phyloP scores from a whole-genome alignment of 352 stramenopile species.

The Phytophthora palmivora region DNA sequence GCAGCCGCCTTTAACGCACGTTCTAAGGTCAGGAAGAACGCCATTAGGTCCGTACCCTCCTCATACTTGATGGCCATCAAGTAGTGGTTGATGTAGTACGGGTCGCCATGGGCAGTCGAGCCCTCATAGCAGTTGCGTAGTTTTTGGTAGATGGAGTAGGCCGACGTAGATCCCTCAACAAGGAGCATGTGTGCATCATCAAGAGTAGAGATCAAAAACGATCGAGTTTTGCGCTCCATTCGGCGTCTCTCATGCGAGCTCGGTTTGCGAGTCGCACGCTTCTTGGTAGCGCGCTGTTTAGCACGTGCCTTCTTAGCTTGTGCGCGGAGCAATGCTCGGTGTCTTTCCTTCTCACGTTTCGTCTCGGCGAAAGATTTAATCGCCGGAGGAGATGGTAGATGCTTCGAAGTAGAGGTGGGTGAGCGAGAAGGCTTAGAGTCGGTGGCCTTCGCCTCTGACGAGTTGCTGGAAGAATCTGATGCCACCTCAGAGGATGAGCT shows the following conservation, averaged over 20 bases:
- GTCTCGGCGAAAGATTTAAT: constrained; percentile 5
- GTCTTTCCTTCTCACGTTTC: constrained; percentile 7
- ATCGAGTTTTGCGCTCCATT: constrained; percentile 8
- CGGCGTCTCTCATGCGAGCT: too few relatives aligned
- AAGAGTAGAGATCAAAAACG: constrained; percentile 21
- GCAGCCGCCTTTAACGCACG: constrained; percentile 1
- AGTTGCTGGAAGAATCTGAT: too few relatives aligned
- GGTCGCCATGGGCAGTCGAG: constrained; percentile 14
- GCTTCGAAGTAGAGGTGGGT: neutral
- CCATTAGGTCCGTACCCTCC: constrained; percentile 21
- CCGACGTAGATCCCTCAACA: too few relatives aligned
- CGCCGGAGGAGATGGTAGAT: neutral
- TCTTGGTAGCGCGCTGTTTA: too few relatives aligned
- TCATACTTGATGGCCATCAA: constrained; percentile 31
- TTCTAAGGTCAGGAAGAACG: constrained; percentile 23
- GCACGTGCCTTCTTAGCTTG: too few relatives aligned
- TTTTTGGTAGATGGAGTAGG: constrained; percentile 25
- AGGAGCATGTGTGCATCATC: constrained; percentile 16
- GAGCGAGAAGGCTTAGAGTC: too few relatives aligned
- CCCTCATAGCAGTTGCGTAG: constrained; percentile 24
- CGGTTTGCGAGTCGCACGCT: too few relatives aligned
- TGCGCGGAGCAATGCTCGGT: too few relatives aligned
- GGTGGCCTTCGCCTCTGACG: too few relatives aligned
- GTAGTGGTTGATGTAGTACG: constrained; percentile 34
- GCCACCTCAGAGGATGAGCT: neutral